Evolutionary conservation across 345 rosid species (phyloP).

Genomic region (Ricinus communis): DNA sequence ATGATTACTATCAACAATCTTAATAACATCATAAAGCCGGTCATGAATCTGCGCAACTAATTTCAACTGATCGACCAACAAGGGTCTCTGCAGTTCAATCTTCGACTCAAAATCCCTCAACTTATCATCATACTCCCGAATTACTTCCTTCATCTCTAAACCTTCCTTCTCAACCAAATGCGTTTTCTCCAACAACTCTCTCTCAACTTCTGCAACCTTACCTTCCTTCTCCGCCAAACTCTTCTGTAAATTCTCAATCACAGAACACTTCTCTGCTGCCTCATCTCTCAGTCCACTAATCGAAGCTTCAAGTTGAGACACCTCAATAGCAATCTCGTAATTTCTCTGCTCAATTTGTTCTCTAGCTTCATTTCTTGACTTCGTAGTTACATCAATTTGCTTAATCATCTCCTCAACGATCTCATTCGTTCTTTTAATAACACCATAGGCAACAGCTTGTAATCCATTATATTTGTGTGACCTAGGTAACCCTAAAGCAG

Average conservation of each 20-base stretch:
- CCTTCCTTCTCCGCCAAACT: conserved; percentile 53
- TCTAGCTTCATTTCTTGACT: conserved; percentile 84
- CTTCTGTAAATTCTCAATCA: conserved; percentile 59
- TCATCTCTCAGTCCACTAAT: conserved; percentile 73
- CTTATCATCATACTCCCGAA: conserved; percentile 74
- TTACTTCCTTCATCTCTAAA: conserved; percentile 58
- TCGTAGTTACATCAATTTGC: conserved; percentile 58
- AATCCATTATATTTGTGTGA: conserved; percentile 79
- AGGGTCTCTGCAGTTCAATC: conserved; percentile 67
- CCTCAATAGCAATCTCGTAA: conserved; percentile 97
- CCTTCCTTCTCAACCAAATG: conserved; percentile 51
- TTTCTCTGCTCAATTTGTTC: conserved; percentile 93
- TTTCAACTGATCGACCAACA: conserved; percentile 80
- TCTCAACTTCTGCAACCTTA: conserved; percentile 54
- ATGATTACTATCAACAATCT: conserved; percentile 56
- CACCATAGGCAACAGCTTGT: conserved; percentile 80
- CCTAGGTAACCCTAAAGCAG: conserved; percentile 72
- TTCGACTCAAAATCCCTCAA: conserved; percentile 54
- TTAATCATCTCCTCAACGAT: conserved; percentile 85
- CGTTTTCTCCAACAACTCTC: conserved; percentile 47
- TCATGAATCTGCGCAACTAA: conserved; percentile 78
- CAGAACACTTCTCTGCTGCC: conserved; percentile 52
- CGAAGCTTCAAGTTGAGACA: conserved; percentile 89
- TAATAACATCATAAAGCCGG: conserved; percentile 55
- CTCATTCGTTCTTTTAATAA: conserved; percentile 90